Percentiles rank a stretch among this genome's conserved stretches.
Evolutionary conservation across 176 grass and related monocot genomes (phyloP).

Genomic region (Pontederia crassipes): DNA sequence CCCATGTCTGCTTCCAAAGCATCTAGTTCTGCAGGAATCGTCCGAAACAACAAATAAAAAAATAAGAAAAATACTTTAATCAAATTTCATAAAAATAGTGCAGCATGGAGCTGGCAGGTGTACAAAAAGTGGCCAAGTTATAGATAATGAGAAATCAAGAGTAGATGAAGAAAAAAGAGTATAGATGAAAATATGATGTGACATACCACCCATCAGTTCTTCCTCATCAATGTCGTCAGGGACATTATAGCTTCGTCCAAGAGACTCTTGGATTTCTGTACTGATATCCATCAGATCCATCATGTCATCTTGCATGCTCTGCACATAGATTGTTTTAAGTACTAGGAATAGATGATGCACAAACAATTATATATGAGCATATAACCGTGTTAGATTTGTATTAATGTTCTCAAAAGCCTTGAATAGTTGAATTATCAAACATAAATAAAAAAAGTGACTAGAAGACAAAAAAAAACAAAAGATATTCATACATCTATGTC

Average conservation of each 20-base stretch:
- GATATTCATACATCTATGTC: slow-evolving; percentile 71
- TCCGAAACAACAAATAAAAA: neutral
- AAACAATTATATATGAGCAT: no score
- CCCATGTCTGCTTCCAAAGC: slow-evolving; percentile 89
- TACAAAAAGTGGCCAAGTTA: no score
- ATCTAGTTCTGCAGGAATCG: slow-evolving; percentile 59
- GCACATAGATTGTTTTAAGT: neutral
- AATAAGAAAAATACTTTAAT: neutral
- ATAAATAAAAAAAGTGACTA: neutral
- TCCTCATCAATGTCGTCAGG: slow-evolving; percentile 93
- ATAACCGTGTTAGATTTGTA: no score
- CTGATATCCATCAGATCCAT: slow-evolving; percentile 91
- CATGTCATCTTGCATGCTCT: slow-evolving; percentile 99
- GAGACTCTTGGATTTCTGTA: slow-evolving; percentile 88
- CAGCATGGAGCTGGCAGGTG: neutral
- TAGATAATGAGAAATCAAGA: no score
- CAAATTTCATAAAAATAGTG: neutral
- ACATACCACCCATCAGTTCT: slow-evolving; percentile 82
- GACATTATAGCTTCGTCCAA: slow-evolving; percentile 87
- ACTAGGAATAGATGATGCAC: no score
- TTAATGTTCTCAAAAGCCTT: no score
- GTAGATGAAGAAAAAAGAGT: no score
- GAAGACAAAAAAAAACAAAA: neutral
- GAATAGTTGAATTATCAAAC: neutral
- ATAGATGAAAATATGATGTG: neutral